phyloP scores from a whole-genome alignment of 257 asterid genomes.

The Ilex aquifolium region DNA sequence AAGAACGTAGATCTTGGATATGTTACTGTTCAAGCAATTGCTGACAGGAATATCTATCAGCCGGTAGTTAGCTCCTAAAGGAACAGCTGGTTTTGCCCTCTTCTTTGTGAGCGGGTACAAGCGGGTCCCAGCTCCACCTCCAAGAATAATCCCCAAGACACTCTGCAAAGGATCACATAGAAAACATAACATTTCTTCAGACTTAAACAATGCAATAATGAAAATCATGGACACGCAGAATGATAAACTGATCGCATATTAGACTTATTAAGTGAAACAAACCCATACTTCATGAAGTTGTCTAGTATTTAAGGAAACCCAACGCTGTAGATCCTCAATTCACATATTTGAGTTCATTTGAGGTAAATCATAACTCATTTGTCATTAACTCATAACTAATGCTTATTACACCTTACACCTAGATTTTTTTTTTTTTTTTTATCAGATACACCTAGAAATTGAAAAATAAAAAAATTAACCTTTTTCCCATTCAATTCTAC shows the following conservation, averaged over 20 bases:
- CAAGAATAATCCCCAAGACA: slow-evolving; percentile 88
- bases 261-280: not conserved
- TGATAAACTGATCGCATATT: not conserved
- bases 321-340: not conserved
- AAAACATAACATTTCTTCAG: not conserved
- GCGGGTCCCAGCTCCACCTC: slow-evolving; percentile 97
- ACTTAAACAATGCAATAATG: no score
- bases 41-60: slow-evolving; percentile 91
- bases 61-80: slow-evolving; percentile 91
- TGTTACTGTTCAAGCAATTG: slow-evolving; percentile 89
- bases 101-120: slow-evolving; percentile 90
- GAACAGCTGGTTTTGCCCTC: slow-evolving; percentile 96
- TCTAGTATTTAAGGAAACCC: not conserved
- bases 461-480: no score
- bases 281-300: not conserved
- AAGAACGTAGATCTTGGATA: slow-evolving; percentile 86
- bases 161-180: slow-evolving; percentile 42
- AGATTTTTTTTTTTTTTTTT: no score
- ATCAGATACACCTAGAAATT: no score
- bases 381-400: no score
- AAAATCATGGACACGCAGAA: not conserved
- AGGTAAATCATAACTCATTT: no score
- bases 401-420: no score
- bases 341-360: not conserved
- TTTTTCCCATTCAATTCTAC: no score